Evolutionary conservation across 164 flowering plant species (phyloP).

Genomic region (Pachysandra terminalis): DNA sequence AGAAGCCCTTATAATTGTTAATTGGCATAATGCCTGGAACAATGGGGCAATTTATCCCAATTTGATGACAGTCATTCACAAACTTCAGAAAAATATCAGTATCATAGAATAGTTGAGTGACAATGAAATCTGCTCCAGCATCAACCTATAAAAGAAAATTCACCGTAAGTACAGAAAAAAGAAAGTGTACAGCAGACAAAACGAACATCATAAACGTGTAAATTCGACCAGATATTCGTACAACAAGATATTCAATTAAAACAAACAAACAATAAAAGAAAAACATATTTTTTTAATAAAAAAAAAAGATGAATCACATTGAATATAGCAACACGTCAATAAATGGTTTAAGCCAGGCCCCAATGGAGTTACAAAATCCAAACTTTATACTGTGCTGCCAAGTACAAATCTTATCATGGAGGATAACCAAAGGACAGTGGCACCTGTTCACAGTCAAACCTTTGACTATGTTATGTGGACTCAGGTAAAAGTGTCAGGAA

Average conservation of each 20-base stretch:
- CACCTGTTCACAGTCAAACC: no score
- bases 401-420: no score
- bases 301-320: background rate
- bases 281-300: background rate
- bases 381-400: background rate
- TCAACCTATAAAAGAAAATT: constrained; percentile 54
- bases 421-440: no score
- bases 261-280: background rate
- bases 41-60: constrained; percentile 93
- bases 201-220: background rate
- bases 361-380: background rate
- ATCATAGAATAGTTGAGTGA: constrained; percentile 95
- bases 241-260: background rate
- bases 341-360: background rate
- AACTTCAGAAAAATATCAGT: constrained; percentile 90
- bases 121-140: constrained; percentile 94
- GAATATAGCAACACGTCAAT: background rate
- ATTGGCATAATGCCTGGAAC: constrained; percentile 99
- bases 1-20: constrained; percentile 88
- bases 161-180: constrained; percentile 6
- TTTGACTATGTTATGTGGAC: no score
- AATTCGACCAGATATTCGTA: background rate
- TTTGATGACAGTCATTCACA: constrained; percentile 91
- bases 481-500: no score
- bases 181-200: constrained; percentile 1